Percentiles rank a stretch among this genome's conserved stretches.
Evolutionary conservation across 2,329 filamentous ascomycete genomes (phyloP).

Genomic region (Talaromyces albobiverticillius): DNA sequence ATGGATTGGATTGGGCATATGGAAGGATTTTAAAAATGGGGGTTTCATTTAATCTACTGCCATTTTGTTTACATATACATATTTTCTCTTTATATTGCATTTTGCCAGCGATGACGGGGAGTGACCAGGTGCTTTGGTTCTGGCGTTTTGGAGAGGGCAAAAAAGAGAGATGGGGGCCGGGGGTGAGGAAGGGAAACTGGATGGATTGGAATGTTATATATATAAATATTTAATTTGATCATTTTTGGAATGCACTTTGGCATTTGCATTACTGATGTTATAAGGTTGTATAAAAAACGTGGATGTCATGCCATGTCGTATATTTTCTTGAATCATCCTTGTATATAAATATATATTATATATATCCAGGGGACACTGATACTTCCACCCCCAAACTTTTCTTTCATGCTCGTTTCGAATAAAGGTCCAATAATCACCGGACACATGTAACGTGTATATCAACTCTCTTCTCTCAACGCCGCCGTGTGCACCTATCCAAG

Average conservation of each 20-base stretch:
- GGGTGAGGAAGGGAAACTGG: not conserved
- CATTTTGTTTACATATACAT: not conserved
- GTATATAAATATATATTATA: no score
- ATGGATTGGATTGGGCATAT: conserved; percentile 1
- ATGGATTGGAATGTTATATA: no score
- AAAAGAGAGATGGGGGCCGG: not conserved
- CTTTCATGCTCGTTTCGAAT: not conserved
- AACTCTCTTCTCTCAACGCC: not conserved
- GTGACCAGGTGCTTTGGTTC: conserved; percentile 3
- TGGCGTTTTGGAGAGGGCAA: conserved; percentile 9
- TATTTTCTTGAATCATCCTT: no score
- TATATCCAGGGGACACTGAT: not conserved
- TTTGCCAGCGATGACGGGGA: conserved; percentile 5
- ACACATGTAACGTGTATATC: not conserved
- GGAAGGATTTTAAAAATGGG: conserved; percentile 5
- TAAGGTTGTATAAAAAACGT: no score
- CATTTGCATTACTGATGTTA: no score
- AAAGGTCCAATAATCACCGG: not conserved
- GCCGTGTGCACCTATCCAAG: not conserved
- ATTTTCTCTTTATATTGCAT: conserved; percentile 13
- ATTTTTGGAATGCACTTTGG: no score
- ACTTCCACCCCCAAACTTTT: not conserved
- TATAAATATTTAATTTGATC: no score
- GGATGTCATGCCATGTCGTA: no score
- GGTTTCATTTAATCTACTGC: not conserved